Percentiles rank a stretch among this genome's conserved stretches.
Evolutionary conservation across 2,329 filamentous ascomycete genomes (phyloP).

Genomic region (Diplodia intermedia): DNA sequence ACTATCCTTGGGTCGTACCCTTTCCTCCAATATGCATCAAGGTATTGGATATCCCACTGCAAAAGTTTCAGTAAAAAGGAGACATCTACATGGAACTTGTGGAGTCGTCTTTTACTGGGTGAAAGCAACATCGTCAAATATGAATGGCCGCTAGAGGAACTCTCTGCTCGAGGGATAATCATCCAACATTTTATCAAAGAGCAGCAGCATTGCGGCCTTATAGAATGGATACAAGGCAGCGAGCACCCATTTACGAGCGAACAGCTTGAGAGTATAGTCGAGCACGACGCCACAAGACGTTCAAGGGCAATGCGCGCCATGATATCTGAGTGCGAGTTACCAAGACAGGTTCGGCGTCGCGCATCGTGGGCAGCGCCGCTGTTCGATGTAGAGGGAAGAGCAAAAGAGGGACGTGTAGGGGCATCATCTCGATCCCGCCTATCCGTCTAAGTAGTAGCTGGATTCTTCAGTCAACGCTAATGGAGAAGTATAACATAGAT

Average conservation of each 20-base stretch:
- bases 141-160: neutral
- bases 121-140: neutral
- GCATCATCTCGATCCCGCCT: too few relatives aligned
- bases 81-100: neutral
- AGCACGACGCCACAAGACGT: too few relatives aligned
- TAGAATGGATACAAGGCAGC: neutral
- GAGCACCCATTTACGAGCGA: neutral
- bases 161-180: accelerated
- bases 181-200: neutral
- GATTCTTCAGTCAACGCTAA: too few relatives aligned
- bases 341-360: too few relatives aligned
- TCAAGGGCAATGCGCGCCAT: too few relatives aligned
- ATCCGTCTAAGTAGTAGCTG: too few relatives aligned
- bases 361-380: too few relatives aligned
- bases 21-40: neutral
- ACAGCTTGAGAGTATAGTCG: too few relatives aligned
- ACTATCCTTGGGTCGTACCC: neutral
- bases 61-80: neutral
- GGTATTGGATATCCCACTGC: neutral
- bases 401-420: too few relatives aligned
- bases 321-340: too few relatives aligned
- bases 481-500: too few relatives aligned
- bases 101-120: neutral
- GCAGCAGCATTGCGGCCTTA: neutral
- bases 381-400: too few relatives aligned